Conservation (phyloP, 345 rosid genomes). For the Cardiospermum halicacabum region DNA sequence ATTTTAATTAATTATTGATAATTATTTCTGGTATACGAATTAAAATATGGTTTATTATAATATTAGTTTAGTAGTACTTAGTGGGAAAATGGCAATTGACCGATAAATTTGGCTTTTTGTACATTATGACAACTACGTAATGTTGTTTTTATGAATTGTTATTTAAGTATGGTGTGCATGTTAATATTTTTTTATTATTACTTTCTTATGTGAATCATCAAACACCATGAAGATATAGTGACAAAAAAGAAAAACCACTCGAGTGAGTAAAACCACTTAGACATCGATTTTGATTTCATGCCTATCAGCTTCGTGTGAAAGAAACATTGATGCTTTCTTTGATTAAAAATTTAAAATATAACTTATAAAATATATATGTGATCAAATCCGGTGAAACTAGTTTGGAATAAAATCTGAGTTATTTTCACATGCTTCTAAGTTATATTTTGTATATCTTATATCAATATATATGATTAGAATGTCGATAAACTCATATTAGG, state of each 20-base stretch:
- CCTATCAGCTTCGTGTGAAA: background rate
- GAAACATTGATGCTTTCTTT: background rate
- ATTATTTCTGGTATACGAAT: too few species aligned
- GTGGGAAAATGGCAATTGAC: constrained; percentile 26
- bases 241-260: background rate
- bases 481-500: too few species aligned
- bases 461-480: too few species aligned
- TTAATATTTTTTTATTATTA: background rate
- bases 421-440: too few species aligned
- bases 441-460: too few species aligned
- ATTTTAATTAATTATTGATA: background rate
- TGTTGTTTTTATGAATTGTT: background rate
- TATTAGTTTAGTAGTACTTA: background rate
- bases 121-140: background rate
- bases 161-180: background rate
- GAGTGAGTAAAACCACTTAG: background rate
- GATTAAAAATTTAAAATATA: background rate
- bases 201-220: background rate
- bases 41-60: background rate
- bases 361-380: too few species aligned
- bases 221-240: background rate
- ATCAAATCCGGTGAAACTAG: too few species aligned
- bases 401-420: too few species aligned
- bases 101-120: constrained; percentile 29
- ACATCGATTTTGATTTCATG: too few species aligned